A percentile compares a stretch with the other conserved stretches of the same genome.
These are phyloP conservation scores for Cymodocea nodosa DNA, from an alignment of 116 monocot genomes.

Conservation along the genomic window DNA sequence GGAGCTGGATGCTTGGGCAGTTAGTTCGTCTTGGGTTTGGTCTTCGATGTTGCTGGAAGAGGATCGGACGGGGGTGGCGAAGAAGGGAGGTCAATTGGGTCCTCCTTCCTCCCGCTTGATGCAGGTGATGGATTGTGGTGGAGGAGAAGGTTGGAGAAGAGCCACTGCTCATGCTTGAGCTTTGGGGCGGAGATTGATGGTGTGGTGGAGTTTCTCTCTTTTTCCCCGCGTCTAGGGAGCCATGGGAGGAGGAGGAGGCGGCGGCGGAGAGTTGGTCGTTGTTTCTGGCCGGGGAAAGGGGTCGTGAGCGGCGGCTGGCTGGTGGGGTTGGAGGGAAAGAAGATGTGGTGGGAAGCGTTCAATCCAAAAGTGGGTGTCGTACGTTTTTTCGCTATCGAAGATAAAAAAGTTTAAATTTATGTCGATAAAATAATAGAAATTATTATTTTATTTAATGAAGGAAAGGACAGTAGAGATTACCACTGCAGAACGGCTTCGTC, in stretches of 20 bases:
- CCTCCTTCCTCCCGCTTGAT: no score
- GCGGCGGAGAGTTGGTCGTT: not conserved
- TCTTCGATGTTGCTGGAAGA: not conserved
- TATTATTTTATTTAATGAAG: not conserved
- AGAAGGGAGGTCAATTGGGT: no score
- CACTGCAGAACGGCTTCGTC: not conserved
- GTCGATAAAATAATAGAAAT: no score
- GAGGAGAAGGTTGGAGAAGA: not conserved
- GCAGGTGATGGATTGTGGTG: not conserved
- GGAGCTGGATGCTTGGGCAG: slow-evolving; percentile 2
- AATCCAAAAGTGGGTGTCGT: no score
- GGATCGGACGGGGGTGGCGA: not conserved
- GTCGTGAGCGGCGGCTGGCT: not conserved
- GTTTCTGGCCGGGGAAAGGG: not conserved
- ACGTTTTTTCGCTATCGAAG: no score
- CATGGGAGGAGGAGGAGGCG: slow-evolving; percentile 2
- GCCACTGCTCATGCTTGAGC: not conserved
- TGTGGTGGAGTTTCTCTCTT: not conserved
- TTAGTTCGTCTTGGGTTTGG: not conserved
- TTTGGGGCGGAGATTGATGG: not conserved
- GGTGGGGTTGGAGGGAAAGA: slow-evolving; percentile 2
- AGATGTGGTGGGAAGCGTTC: slow-evolving; percentile 3
- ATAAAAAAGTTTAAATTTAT: no score
- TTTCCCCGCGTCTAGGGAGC: no score
- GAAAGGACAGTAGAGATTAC: not conserved